A percentile compares a stretch with the other conserved stretches of the same genome.
Conservation (phyloP, 306 rosid species). For the Dicorynia guianensis region DNA sequence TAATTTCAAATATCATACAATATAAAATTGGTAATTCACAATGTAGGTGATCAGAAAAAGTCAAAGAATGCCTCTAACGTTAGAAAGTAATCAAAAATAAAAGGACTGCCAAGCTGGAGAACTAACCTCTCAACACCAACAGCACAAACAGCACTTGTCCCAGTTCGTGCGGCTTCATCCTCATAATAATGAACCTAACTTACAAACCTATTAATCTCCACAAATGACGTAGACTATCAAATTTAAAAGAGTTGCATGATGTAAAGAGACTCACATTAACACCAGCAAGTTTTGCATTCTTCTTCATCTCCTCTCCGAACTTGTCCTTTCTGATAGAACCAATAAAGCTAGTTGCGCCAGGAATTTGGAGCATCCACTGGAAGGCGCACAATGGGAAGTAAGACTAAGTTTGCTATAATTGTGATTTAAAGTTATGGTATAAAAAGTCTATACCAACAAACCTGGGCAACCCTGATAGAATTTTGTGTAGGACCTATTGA, state of each 20-base stretch:
- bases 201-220: not conserved
- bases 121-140: slow-evolving; percentile 68
- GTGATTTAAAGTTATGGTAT: too few relatives aligned
- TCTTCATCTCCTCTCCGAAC: slow-evolving; percentile 69
- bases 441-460: too few relatives aligned
- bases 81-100: not conserved
- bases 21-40: too few relatives aligned
- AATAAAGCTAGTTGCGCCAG: slow-evolving; percentile 68
- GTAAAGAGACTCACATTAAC: slow-evolving; percentile 52
- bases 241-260: not conserved
- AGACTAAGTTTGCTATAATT: too few relatives aligned
- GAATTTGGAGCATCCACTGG: too few relatives aligned
- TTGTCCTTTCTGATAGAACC: slow-evolving; percentile 72
- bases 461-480: too few relatives aligned
- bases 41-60: too few relatives aligned
- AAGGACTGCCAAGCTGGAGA: not conserved
- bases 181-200: slow-evolving; percentile 67
- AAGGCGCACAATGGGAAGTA: too few relatives aligned
- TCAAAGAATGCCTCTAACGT: too few relatives aligned
- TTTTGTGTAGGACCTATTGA: too few relatives aligned
- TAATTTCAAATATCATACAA: too few relatives aligned
- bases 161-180: slow-evolving; percentile 62
- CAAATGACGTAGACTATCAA: not conserved
- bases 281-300: slow-evolving; percentile 56
- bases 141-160: slow-evolving; percentile 71